Evolutionary conservation across 2,329 filamentous ascomycete genomes (phyloP), one percentile per base, ranked within the genome.

Genomic region (Septoria linicola): DNA sequence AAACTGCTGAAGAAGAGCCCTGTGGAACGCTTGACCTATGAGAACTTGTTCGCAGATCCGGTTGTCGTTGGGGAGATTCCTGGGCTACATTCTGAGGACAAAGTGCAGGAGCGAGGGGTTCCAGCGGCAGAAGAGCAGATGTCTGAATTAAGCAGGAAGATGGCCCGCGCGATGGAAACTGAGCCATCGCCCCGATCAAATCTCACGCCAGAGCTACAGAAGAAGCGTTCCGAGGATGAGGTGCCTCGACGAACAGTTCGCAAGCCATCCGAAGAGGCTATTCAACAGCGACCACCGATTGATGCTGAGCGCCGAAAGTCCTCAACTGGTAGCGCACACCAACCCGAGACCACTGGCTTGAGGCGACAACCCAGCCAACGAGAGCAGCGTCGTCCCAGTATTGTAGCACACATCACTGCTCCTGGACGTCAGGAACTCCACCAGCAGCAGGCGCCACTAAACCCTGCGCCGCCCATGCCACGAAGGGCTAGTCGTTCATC

Each of bases 1-100:
- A 80, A 79, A 32, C 77, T 99, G 13, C 74, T 99, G 57, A 96
- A 92, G 74, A 83, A 88, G 52, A 92, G 85, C 53, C 89, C 93
- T 0, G 82, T 88, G 4, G 89, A 96, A 68, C 81, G 93, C 51
- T 80, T 96, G 68, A 87, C 83, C 49, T 97, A 96, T 62, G 84
- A 89, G 44, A 83, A 86, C 57, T 93, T 96, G 68, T 97, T 97
- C 71, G 76, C 74, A 13, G 84, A 92, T 65, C 72, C 64, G 10
- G 59, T 67, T 3, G 54, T 64, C 7, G 60, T 60, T 20, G 62
- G 60, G 13, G 60, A 66, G 10, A 68, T 70, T 25, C 65, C 66
- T 27, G 64, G 64, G 7, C 58, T 69, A 16, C 61, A 59, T 6
- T 52, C 48, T 5, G 65, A 67, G 50, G 68, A 70, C 49, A 54